Evolutionary conservation across 305 asterid species (phyloP).

Genomic region (Withania somnifera): DNA sequence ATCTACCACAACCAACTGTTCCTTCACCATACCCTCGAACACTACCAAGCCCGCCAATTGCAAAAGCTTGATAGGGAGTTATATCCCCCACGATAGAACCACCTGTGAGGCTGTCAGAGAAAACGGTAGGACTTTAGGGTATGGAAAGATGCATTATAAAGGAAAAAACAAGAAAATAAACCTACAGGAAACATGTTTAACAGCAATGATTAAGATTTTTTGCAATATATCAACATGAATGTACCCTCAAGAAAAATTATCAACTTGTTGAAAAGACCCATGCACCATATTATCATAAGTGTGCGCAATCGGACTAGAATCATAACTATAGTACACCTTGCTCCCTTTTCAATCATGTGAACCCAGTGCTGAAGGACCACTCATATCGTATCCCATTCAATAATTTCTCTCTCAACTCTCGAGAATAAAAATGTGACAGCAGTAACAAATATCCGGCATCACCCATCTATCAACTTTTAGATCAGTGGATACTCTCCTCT

Average conservation of each 20-base stretch:
- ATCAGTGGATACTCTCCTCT: neutral
- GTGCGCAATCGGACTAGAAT: neutral
- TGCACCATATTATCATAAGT: neutral
- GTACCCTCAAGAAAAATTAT: neutral
- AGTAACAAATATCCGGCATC: neutral
- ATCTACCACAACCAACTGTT: slow-evolving; percentile 86
- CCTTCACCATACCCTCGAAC: slow-evolving; percentile 96
- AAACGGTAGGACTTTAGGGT: neutral
- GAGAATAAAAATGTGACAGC: neutral
- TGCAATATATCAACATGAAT: neutral
- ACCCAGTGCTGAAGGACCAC: neutral
- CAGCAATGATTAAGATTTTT: neutral
- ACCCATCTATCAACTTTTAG: neutral
- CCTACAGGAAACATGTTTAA: neutral
- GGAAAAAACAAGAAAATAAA: neutral
- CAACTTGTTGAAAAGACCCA: neutral
- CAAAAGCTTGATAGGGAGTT: slow-evolving; percentile 97
- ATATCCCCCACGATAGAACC: slow-evolving; percentile 92
- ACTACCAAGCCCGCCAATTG: slow-evolving; percentile 86
- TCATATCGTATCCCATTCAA: neutral
- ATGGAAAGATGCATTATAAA: neutral
- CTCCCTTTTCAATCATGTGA: neutral
- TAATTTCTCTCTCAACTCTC: neutral
- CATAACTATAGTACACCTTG: neutral
- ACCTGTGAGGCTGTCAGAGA: slow-evolving; percentile 65